Evolutionary conservation across 2,329 filamentous ascomycete species (phyloP), one percentile per base, ranked within the genome.

Genomic region (Paracoccidioides lutzii): DNA sequence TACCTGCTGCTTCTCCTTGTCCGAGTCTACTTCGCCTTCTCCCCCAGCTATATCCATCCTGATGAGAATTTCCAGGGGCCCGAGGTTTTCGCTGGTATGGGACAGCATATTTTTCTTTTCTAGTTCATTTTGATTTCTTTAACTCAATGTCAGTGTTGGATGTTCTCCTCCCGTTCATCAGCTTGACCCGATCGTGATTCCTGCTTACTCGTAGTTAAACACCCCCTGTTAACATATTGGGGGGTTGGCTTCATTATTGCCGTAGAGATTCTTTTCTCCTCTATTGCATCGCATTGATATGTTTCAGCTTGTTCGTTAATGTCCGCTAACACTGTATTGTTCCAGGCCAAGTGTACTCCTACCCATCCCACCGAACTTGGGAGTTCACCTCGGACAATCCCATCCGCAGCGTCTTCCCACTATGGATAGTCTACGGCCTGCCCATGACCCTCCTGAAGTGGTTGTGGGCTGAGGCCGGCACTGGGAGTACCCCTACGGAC

Each of bases 51-150:
- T 72, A 81, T 98, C 49, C 93, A 98, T 71, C 93, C 93, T 4
- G 93, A 98, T 75, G 93, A 98, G 78, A 93, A 97, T 76, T 98
- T 98, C 67, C 93, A 98, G 75, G 93, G 93, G 40, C 93, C 93
- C 14, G 93, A 98, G 76, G 85, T 97, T 61, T 93, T 97, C 67
- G 90, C 91, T 66, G 91, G 91, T 96, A 81, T 63, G 84, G 12
- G 12, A 6, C 41, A 53, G 45, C 53, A 33, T 38, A 22, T 54
- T 38, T 22, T n/a, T 8, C n/a, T 14, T 33, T 40, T 46, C 32
- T 32, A 8, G 3, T 37, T 12, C n/a, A n/a, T 41, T 22, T 41
- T 12, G 22, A 9, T 28, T 6, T 22, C 22, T 22, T 22, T 22
- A 22, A 22, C 22, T 22, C 22, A 22, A 22, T 22, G 22, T 22